Evolutionary conservation across 2,329 filamentous ascomycete species (phyloP).

Genomic region (Cercospora canescens): DNA sequence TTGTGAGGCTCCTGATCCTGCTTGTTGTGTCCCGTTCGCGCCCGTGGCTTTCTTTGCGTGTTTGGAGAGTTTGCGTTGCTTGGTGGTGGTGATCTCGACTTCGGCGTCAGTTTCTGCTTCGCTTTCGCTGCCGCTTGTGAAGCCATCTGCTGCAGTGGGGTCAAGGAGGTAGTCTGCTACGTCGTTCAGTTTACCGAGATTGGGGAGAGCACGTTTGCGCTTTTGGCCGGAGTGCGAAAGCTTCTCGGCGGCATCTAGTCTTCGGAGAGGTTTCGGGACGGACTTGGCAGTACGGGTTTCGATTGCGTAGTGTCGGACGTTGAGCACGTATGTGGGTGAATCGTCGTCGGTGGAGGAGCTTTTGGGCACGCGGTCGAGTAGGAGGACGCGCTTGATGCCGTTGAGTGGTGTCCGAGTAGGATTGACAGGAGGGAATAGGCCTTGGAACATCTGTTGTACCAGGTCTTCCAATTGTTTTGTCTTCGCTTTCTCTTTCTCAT

Average conservation of each 20-base stretch:
- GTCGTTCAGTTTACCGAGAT: slow-evolving; percentile 86
- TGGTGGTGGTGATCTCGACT: slow-evolving; percentile 71
- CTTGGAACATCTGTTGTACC: slow-evolving; percentile 92
- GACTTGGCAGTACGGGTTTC: slow-evolving; percentile 78
- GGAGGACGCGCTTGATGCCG: slow-evolving; percentile 87
- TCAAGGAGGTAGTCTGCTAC: slow-evolving; percentile 94
- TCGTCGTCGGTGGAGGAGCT: slow-evolving; percentile 28
- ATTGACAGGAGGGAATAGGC: slow-evolving; percentile 92
- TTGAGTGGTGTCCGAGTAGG: slow-evolving; percentile 85
- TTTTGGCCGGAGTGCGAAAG: slow-evolving; percentile 58
- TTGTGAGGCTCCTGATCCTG: slow-evolving; percentile 21
- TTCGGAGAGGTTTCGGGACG: slow-evolving; percentile 77
- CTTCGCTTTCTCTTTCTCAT: slow-evolving; percentile 43
- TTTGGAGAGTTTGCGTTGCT: slow-evolving; percentile 63
- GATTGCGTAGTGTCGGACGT: slow-evolving; percentile 92
- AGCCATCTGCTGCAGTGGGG: slow-evolving; percentile 71
- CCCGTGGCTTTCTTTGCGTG: slow-evolving; percentile 42
- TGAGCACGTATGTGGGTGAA: slow-evolving; percentile 66
- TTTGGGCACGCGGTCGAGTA: slow-evolving; percentile 76
- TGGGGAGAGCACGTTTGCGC: slow-evolving; percentile 63
- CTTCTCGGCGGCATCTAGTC: slow-evolving; percentile 83
- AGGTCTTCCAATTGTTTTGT: slow-evolving; percentile 94
- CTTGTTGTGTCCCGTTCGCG: slow-evolving; percentile 29
- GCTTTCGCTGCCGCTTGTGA: slow-evolving; percentile 89
- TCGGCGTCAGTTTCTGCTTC: slow-evolving; percentile 94